A percentile compares a stretch with the other conserved stretches of the same genome.
Conservation (phyloP, 768 basidiomycete species). For the Trichaptum fuscoviolaceum region DNA sequence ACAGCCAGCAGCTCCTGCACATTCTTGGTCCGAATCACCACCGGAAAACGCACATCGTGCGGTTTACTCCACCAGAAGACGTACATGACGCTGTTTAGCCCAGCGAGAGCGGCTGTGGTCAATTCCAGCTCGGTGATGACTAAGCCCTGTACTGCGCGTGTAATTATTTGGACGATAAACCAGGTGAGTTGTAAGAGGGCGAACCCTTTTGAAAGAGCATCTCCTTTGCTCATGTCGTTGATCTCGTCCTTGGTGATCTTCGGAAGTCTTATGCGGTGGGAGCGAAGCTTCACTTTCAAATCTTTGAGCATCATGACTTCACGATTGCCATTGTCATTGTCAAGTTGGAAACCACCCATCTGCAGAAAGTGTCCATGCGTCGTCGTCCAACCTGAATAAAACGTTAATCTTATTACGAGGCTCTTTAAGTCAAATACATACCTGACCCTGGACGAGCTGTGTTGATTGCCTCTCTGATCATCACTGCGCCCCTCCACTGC, state of each 20-base stretch:
- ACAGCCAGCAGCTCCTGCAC: background rate
- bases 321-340: too few species aligned
- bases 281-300: too few species aligned
- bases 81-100: conserved; percentile 9
- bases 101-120: background rate
- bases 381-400: conserved; percentile 7
- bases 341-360: conserved; percentile 7
- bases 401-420: too few species aligned
- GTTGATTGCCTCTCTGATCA: conserved; percentile 37
- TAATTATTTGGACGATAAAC: background rate
- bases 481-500: conserved; percentile 12
- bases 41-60: conserved; percentile 4
- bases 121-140: background rate
- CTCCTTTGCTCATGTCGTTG: background rate
- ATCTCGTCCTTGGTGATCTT: background rate
- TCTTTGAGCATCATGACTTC: too few species aligned
- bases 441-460: background rate
- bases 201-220: background rate
- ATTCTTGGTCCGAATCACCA: background rate
- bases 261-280: too few species aligned
- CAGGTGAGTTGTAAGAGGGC: background rate
- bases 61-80: conserved; percentile 10
- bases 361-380: conserved; percentile 5
- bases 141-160: background rate
- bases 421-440: too few species aligned